Evolutionary conservation across 2,329 filamentous ascomycete genomes (phyloP), one percentile per base, ranked within the genome.

Genomic region (Trichoderma endophyticum): DNA sequence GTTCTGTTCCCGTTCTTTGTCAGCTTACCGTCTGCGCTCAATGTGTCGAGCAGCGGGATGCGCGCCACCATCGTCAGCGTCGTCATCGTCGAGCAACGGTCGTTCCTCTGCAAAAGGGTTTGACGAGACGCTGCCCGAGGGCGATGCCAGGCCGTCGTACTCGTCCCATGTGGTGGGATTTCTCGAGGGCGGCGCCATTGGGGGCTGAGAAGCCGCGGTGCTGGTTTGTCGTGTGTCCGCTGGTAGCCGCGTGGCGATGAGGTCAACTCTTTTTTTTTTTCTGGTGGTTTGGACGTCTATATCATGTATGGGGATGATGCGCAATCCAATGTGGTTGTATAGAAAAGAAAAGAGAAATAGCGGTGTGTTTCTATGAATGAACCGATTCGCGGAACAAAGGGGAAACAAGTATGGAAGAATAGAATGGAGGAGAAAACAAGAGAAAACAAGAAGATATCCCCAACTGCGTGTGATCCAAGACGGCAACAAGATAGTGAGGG

Each of bases 131-230:
- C 85, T 87, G 28, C 81, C 82, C 11, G 80, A 81, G 1, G 83
- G 82, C 30, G 84, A 83, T 30, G 78, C 76, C 21, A 82, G 80
- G 32, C 83, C 82, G 60, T 84, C 82, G 75, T 86, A 84, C 75
- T 85, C 81, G 76, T 84, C 83, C 84, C 84, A 86, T 71, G 79
- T 84, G 43, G 81, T 77, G 68, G 83, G 83, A 75, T 84, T 84
- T 61, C 78, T 77, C 71, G 77, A 74, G 28, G 72, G 71, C 34
- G 76, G 75, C 72, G 78, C 75, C 79, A 81, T 80, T 74, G 63
- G 59, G 15, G 39, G 70, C 60, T 56, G 68, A 59, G 48, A 64
- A 34, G 54, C 51, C 26, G 54, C 63, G 54, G 26, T 15, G 28
- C 3, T 48, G 43, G 18, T 21, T 62, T 11, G 30, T 21, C 7